phyloP scores from a whole-genome alignment of 2,329 filamentous ascomycete genomes.

The Claviceps arundinis region DNA sequence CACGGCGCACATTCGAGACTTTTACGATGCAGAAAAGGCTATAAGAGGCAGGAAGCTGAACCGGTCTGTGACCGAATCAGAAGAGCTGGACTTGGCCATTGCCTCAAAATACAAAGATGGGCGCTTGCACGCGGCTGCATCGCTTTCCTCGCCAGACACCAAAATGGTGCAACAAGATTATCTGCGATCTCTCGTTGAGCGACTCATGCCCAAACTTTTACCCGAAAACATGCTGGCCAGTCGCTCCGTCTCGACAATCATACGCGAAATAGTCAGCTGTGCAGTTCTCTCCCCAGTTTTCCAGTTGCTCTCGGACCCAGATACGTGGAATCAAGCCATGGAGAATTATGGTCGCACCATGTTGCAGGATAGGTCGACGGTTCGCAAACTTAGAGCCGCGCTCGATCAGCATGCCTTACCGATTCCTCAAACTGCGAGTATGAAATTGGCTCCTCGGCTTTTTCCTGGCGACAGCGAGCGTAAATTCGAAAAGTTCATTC shows the following conservation, averaged over 20 bases:
- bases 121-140: constrained; percentile 75
- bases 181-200: constrained; percentile 59
- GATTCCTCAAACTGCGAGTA: constrained; percentile 50
- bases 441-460: constrained; percentile 67
- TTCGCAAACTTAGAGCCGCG: constrained; percentile 79
- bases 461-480: constrained; percentile 72
- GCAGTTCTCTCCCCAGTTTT: constrained; percentile 77
- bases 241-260: constrained; percentile 63
- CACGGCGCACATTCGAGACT: constrained; percentile 78
- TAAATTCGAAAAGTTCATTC: constrained; percentile 87
- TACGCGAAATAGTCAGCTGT: constrained; percentile 85
- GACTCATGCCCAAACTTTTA: constrained; percentile 61
- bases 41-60: constrained; percentile 82
- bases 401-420: constrained; percentile 87
- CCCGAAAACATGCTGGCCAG: constrained; percentile 65
- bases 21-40: constrained; percentile 75
- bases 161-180: constrained; percentile 82
- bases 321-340: constrained; percentile 95
- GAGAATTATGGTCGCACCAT: constrained; percentile 77
- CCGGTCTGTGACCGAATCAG: constrained; percentile 83
- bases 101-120: constrained; percentile 88
- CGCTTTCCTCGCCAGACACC: constrained; percentile 69
- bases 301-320: constrained; percentile 72
- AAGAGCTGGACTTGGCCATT: constrained; percentile 89
- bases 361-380: constrained; percentile 89